phyloP scores from a whole-genome alignment of 2,329 filamentous ascomycete genomes.

The Cercospora canescens region DNA sequence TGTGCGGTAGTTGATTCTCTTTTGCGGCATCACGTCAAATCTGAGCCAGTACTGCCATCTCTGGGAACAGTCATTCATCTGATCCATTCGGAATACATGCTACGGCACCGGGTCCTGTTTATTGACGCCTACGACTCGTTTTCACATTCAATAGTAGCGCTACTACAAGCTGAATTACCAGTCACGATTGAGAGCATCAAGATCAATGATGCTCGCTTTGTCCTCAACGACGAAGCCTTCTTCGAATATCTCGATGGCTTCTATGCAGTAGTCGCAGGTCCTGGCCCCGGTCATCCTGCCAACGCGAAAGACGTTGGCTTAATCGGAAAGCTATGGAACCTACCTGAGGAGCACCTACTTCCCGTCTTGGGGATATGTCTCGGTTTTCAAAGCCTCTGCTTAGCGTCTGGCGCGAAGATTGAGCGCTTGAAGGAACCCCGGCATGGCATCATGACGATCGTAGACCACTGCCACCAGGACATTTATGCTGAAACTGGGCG shows the following conservation, averaged over 20 bases:
- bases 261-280: constrained; percentile 85
- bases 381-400: constrained; percentile 80
- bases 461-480: constrained; percentile 61
- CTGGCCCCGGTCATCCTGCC: constrained; percentile 81
- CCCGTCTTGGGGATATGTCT: constrained; percentile 88
- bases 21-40: not conserved
- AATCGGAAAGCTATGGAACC: constrained; percentile 73
- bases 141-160: constrained; percentile 87
- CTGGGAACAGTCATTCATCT: constrained; percentile 5
- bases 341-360: constrained; percentile 59
- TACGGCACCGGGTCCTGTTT: constrained; percentile 63
- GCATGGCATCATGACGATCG: constrained; percentile 75
- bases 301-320: constrained; percentile 76
- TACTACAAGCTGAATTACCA: constrained; percentile 69
- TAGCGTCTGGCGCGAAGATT: constrained; percentile 67
- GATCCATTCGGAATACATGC: constrained; percentile 25
- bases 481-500: constrained; percentile 64
- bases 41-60: not conserved
- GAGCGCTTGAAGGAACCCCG: constrained; percentile 68
- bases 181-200: constrained; percentile 62
- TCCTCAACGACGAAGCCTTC: constrained; percentile 40
- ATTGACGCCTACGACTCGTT: constrained; percentile 97
- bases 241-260: constrained; percentile 58
- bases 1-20: not conserved
- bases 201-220: constrained; percentile 57